Base-by-base conservation (phyloP, 2,329 filamentous ascomycete genomes). In the Grosmannia serpens region DNA sequence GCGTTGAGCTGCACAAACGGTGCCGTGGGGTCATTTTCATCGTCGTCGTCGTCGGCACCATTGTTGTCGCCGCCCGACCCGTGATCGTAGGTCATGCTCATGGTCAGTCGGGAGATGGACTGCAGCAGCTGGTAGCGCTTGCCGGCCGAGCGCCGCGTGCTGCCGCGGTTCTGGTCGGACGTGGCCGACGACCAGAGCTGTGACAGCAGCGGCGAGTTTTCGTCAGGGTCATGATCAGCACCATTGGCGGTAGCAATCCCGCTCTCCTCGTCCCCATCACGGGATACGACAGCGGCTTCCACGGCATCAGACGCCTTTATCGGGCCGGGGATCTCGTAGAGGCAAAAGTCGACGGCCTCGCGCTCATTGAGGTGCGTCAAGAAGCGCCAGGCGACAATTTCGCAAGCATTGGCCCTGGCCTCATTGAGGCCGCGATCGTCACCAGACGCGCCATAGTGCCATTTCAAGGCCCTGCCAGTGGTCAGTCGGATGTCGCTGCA, bases 1-100 rank as follows among this genome's bases (percentile, higher is more conserved):
- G 89, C 90, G 69, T 94, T 96, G 53, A 96, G 77, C 22, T 86
- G 85, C 41, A 84, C 83, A 68, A 95, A 95, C 1, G 85, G 81
- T 0, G 82, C 79, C 0, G 86, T 87, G 31, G 87, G 83, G 55
- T 88, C 82, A 9, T 75, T 72, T 4, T 80, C 76, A 4, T 76
- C 75, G 53, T 73, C 73, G 47, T 70, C 69, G 53, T 73, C 73
- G 49, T 70, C 69, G 13, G 74, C 69, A 11, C 80, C 76, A 20
- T 80, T 77, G 6, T 75, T 72, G 2, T 80, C 76, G 4, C 75
- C 73, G 56, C 29, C 53, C 7, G 17, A 13, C 3, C 79, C 75
- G 6, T 75, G 74, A 0, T 69, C 62, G 20, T 72, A 70, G 53
- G 73, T 72, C 64, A 74, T 73, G 67, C 72, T 76, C 70, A 75